Evolutionary conservation across 2,329 filamentous ascomycete genomes (phyloP).

Genomic region (Fusarium camptoceras): DNA sequence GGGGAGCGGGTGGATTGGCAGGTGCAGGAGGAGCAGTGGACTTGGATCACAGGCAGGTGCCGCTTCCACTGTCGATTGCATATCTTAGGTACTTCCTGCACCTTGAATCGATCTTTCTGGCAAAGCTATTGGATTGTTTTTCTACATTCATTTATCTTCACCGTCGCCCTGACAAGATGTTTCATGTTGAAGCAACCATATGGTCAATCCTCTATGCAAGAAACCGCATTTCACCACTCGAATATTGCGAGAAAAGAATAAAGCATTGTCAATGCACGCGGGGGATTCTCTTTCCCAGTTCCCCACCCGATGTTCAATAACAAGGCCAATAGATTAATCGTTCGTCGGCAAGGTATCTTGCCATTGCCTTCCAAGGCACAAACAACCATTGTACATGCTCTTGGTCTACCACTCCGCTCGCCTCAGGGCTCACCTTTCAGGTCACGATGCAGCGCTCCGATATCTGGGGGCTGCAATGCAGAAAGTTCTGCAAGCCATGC

Average conservation of each 20-base stretch:
- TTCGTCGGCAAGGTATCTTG: conserved; percentile 2
- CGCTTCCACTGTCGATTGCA: neutral
- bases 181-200: neutral
- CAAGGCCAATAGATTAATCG: conserved; percentile 10
- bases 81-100: neutral
- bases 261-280: conserved; percentile 19
- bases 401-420: conserved; percentile 10
- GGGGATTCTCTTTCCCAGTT: conserved; percentile 22
- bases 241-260: neutral
- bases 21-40: no score
- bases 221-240: conserved; percentile 20
- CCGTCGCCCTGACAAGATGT: neutral
- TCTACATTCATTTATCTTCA: neutral
- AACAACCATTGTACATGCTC: neutral
- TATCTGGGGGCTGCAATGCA: conserved; percentile 1
- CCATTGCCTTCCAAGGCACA: neutral
- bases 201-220: conserved; percentile 21
- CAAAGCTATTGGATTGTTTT: neutral
- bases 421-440: conserved; percentile 18
- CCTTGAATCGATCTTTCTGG: neutral
- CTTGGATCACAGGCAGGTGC: neutral
- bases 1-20: neutral
- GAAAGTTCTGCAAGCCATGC: neutral
- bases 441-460: conserved; percentile 26
- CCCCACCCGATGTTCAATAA: conserved; percentile 3